Base-by-base conservation (phyloP, 805 yeast species). In the Yarrowia sp. region DNA sequence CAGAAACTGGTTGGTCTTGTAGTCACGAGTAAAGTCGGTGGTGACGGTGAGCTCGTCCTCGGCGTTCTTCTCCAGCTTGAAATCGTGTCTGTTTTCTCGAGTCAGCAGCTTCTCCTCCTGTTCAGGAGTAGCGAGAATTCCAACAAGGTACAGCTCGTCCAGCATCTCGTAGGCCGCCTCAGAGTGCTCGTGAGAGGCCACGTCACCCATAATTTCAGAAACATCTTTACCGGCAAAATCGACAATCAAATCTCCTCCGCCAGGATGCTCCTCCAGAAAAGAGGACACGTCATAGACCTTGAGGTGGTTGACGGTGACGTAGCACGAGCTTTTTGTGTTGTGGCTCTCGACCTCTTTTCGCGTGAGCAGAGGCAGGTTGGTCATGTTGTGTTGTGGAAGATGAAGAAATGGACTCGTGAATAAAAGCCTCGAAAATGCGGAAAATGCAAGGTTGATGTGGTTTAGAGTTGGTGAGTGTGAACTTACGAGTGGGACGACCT, bases 161-260 rank as follows among this genome's bases (percentile, higher is more conserved):
- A 93, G 78, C 83, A 92, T 87, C 62, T 90, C 95, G 74, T 89
- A 88, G 1, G 98, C 96, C 53, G 87, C 79, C 67, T 89, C 93
- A 4, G 95, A 86, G 75, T 93, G 97, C 60, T 83, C 85, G 74
- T 92, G 97, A 41, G 87, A 80, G 3, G 78, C 78, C 18, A 79
- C 79, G 72, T 93, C 98, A 8, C 87, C 85, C 82, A 93, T 83
- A 55, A 91, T 86, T 63, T 84, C 84, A 9, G 97, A 90, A 65
- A 75, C 72, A 65, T 79, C 82, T 65, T 71, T 71, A 64, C 76
- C 75, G 36, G 74, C 73, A 61, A 73, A 71, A 33, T 78, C 78
- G 41, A 69, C 77, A 66, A 85, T 83, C 13, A 86, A 80, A 60
- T 84, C 83, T 15, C 75, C 81, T 8, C 90, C 90, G 32, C 90